A percentile compares a stretch with the other conserved stretches of the same genome.
These are phyloP conservation scores for Aspergillus flavus DNA, from an alignment of 2,329 filamentous ascomycete species.

Conservation along the genomic window DNA sequence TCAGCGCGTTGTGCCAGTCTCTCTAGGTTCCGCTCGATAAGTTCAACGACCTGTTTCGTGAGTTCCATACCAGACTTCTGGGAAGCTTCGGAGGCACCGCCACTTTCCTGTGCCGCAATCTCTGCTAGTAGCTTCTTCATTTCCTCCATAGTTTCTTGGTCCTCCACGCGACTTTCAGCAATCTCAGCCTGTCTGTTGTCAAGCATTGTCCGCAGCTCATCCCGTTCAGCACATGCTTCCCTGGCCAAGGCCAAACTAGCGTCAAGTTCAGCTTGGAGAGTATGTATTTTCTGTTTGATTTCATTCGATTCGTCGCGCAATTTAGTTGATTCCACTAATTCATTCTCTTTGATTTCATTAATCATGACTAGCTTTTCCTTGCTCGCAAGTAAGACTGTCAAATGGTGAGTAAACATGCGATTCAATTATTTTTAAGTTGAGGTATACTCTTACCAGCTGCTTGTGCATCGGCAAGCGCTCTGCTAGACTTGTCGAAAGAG, in stretches of 20 bases:
- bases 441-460: conserved; percentile 35
- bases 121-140: conserved; percentile 46
- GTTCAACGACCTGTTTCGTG: conserved; percentile 51
- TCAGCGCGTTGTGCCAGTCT: conserved; percentile 46
- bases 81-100: conserved; percentile 32
- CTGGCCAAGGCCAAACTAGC: conserved; percentile 41
- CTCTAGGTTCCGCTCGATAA: conserved; percentile 58
- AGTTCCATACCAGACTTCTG: conserved; percentile 43
- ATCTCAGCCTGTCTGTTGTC: conserved; percentile 44
- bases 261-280: conserved; percentile 43
- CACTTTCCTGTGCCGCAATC: conserved; percentile 39
- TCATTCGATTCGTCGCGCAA: conserved; percentile 39
- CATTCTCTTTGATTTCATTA: conserved; percentile 39
- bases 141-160: conserved; percentile 43
- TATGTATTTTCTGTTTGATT: conserved; percentile 37
- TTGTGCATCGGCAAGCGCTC: conserved; percentile 40
- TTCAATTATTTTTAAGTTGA: neutral
- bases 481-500: conserved; percentile 37
- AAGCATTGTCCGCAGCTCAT: conserved; percentile 42
- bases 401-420: conserved; percentile 23
- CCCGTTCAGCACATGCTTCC: conserved; percentile 42
- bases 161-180: conserved; percentile 42
- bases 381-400: conserved; percentile 36
- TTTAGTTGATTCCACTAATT: conserved; percentile 36
- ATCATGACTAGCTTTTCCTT: conserved; percentile 44